Conservation (phyloP, 2,329 filamentous ascomycete genomes). For the Epichloe scottii region DNA sequence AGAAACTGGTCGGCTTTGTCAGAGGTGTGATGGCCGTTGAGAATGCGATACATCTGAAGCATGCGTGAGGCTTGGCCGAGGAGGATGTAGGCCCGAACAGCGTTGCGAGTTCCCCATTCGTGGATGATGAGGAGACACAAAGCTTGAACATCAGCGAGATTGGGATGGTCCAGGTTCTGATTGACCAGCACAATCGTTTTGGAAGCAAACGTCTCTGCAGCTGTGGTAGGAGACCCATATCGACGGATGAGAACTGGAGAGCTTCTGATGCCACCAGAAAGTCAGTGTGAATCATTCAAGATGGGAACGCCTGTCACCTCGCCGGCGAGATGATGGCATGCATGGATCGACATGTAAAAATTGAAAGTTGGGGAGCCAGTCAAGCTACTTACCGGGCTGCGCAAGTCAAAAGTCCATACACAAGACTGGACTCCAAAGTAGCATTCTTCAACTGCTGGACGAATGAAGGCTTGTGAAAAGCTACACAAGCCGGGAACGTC, state of each 20-base stretch:
- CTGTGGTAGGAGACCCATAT: slow-evolving; percentile 42
- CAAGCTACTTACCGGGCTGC: slow-evolving; percentile 39
- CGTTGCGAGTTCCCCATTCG: slow-evolving; percentile 50
- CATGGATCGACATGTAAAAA: neutral
- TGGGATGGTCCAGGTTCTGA: slow-evolving; percentile 45
- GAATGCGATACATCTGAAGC: slow-evolving; percentile 51
- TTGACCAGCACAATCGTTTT: slow-evolving; percentile 46
- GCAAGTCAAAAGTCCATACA: slow-evolving; percentile 45
- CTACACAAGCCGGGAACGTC: slow-evolving; percentile 48
- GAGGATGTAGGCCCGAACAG: slow-evolving; percentile 50
- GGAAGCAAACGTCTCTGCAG: slow-evolving; percentile 45
- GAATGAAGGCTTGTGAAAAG: slow-evolving; percentile 51
- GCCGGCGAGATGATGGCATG: neutral
- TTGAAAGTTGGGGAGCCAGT: neutral
- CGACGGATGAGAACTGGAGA: slow-evolving; percentile 44
- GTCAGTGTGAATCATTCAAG: neutral
- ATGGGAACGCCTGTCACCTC: neutral
- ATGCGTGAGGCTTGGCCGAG: slow-evolving; percentile 51
- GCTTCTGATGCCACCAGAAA: slow-evolving; percentile 26
- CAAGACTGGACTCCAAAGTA: slow-evolving; percentile 41
- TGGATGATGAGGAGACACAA: slow-evolving; percentile 49
- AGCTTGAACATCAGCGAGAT: slow-evolving; percentile 47
- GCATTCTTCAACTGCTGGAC: slow-evolving; percentile 46
- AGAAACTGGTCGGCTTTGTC: slow-evolving; percentile 45
- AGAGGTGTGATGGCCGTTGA: slow-evolving; percentile 39